phyloP scores from a whole-genome alignment of 768 basidiomycete species.

The Tremella yokohamensis region DNA sequence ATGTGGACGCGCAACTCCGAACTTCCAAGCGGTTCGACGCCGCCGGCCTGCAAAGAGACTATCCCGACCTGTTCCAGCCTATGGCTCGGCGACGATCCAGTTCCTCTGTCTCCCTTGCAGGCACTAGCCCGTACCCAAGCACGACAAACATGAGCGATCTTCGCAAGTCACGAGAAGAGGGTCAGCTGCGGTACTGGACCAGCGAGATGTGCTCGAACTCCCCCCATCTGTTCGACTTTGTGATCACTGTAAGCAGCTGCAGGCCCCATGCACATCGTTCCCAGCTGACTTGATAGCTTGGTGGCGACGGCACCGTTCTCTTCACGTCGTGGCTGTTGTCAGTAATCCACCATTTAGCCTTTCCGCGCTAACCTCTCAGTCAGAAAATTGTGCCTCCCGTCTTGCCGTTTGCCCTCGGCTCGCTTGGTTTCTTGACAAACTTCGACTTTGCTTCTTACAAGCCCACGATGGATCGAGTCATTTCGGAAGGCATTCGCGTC shows the following conservation, averaged over 20 bases:
- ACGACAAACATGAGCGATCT: constrained; percentile 34
- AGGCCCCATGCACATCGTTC: neutral
- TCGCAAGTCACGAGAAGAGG: constrained; percentile 59
- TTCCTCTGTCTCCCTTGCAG: constrained; percentile 42
- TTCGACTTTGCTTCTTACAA: constrained; percentile 90
- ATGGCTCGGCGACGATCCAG: constrained; percentile 71
- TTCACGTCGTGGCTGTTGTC: constrained; percentile 97
- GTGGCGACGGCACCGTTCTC: constrained; percentile 95
- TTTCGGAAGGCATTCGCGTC: constrained; percentile 91
- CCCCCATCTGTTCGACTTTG: constrained; percentile 94
- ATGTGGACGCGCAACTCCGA: constrained; percentile 88
- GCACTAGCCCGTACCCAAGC: constrained; percentile 60
- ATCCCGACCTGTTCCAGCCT: constrained; percentile 83
- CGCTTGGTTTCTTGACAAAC: constrained; percentile 95
- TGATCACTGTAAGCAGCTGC: constrained; percentile 72
- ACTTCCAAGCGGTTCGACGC: constrained; percentile 91
- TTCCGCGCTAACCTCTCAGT: constrained; percentile 19
- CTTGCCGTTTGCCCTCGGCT: constrained; percentile 92
- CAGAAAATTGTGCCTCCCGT: constrained; percentile 98
- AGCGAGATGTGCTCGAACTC: constrained; percentile 87
- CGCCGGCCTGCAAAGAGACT: constrained; percentile 73
- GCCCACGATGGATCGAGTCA: constrained; percentile 79
- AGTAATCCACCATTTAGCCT: constrained; percentile 12
- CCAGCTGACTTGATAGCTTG: constrained; percentile 61
- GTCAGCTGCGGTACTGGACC: constrained; percentile 96